Conservation (phyloP, 1,284 basidiomycete genomes). For the Cutaneotrichosporon sp. region DNA sequence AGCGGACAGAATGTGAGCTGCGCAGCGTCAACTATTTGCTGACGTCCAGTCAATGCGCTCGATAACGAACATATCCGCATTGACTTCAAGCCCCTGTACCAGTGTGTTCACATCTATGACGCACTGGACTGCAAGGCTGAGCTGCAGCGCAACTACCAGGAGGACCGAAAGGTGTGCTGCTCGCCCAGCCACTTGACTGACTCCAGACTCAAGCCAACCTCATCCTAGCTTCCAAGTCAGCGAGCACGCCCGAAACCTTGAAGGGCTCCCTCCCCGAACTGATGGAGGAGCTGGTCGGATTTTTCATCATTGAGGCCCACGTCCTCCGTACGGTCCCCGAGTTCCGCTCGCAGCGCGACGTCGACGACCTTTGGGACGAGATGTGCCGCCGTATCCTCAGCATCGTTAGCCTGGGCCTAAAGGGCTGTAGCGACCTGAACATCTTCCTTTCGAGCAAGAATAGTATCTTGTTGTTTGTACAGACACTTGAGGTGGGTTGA, state of each 20-base stretch:
- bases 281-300: conserved; percentile 93
- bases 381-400: conserved; percentile 72
- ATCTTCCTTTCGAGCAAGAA: conserved; percentile 80
- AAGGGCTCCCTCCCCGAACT: conserved; percentile 56
- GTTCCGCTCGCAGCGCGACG: conserved; percentile 83
- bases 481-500: conserved; percentile 76
- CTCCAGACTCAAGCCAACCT: conserved; percentile 88
- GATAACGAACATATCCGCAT: conserved; percentile 83
- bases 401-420: conserved; percentile 69
- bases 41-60: conserved; percentile 71
- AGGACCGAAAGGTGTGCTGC: conserved; percentile 75
- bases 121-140: conserved; percentile 84
- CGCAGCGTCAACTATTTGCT: background rate
- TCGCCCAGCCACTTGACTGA: background rate
- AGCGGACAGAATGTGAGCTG: conserved; percentile 83
- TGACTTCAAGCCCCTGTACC: conserved; percentile 91
- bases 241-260: conserved; percentile 48
- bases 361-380: conserved; percentile 94
- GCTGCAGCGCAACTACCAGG: conserved; percentile 86
- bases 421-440: conserved; percentile 73
- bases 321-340: conserved; percentile 75
- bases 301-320: conserved; percentile 94
- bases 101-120: conserved; percentile 96
- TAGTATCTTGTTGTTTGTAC: conserved; percentile 77
- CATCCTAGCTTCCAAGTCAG: conserved; percentile 65